phyloP scores from a whole-genome alignment of 1,284 basidiomycete species.

The Naganishia sp. region DNA sequence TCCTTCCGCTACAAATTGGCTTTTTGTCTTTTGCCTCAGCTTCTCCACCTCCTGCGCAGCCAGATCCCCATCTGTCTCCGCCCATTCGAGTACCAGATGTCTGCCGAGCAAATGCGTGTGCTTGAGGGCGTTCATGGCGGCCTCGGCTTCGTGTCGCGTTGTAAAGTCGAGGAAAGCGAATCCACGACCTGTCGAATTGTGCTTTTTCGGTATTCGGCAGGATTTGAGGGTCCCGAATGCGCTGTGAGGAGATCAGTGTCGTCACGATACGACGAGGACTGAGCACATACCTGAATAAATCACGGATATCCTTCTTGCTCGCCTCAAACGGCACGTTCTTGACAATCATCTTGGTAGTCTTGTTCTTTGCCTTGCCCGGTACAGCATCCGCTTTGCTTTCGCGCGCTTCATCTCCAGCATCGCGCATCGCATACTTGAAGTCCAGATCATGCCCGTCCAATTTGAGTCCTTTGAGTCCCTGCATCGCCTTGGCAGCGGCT shows the following conservation, averaged over 20 bases:
- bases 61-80: slow-evolving; percentile 67
- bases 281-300: slow-evolving; percentile 73
- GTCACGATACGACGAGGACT: not conserved
- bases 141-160: slow-evolving; percentile 80
- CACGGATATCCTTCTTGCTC: slow-evolving; percentile 85
- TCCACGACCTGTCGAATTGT: slow-evolving; percentile 61
- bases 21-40: slow-evolving; percentile 70
- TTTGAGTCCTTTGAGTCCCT: slow-evolving; percentile 75
- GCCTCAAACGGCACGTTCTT: slow-evolving; percentile 98
- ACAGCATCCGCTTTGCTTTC: slow-evolving; percentile 47
- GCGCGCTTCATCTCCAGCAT: slow-evolving; percentile 65
- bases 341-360: slow-evolving; percentile 86
- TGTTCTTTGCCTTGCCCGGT: slow-evolving; percentile 57
- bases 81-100: slow-evolving; percentile 93
- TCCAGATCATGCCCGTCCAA: slow-evolving; percentile 84
- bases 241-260: slow-evolving; percentile 52
- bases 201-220: slow-evolving; percentile 79
- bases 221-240: slow-evolving; percentile 90
- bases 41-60: slow-evolving; percentile 64
- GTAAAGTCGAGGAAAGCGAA: slow-evolving; percentile 96
- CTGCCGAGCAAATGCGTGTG: slow-evolving; percentile 95
- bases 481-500: slow-evolving; percentile 73
- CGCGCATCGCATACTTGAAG: slow-evolving; percentile 85
- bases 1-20: slow-evolving; percentile 40
- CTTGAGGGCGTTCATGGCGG: slow-evolving; percentile 76